Evolutionary conservation across 192 early-diverging fungal species (phyloP).

Genomic region (Backusella liffmaniae): DNA sequence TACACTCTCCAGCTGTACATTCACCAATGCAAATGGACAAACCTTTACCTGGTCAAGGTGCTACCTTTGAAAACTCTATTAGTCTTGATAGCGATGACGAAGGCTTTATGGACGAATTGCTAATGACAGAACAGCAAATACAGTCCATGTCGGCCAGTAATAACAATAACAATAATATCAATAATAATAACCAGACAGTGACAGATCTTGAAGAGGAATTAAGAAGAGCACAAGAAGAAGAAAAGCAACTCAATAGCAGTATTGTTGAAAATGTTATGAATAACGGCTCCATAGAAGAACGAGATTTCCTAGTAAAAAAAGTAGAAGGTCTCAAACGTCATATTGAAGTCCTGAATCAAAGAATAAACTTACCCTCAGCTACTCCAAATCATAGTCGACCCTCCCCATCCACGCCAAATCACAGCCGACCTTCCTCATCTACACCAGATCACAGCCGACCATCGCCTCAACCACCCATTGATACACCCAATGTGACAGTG

Average conservation of each 20-base stretch:
- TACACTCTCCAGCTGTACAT: background rate
- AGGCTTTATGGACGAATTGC: background rate
- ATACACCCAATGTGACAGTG: background rate
- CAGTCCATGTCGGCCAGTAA: background rate
- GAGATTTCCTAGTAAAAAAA: background rate
- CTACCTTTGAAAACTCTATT: background rate
- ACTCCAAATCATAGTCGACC: too few species aligned
- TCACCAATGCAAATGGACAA: background rate
- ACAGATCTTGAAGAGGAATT: background rate
- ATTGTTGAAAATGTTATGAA: background rate
- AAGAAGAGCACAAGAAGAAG: background rate
- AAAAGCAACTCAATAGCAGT: background rate
- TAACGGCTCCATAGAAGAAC: background rate
- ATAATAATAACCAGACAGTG: background rate
- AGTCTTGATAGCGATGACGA: background rate
- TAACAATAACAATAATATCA: too few species aligned
- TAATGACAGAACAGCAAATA: background rate
- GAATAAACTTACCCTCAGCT: too few species aligned
- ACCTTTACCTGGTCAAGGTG: background rate
- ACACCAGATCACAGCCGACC: background rate
- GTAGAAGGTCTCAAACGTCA: background rate
- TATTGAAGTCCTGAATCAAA: background rate
- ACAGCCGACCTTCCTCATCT: background rate
- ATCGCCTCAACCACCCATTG: too few species aligned
- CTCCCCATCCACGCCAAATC: background rate